These are phyloP conservation scores for Bassia scoparia DNA, from an alignment of 148 eudicot species.

Conservation along the genomic window DNA sequence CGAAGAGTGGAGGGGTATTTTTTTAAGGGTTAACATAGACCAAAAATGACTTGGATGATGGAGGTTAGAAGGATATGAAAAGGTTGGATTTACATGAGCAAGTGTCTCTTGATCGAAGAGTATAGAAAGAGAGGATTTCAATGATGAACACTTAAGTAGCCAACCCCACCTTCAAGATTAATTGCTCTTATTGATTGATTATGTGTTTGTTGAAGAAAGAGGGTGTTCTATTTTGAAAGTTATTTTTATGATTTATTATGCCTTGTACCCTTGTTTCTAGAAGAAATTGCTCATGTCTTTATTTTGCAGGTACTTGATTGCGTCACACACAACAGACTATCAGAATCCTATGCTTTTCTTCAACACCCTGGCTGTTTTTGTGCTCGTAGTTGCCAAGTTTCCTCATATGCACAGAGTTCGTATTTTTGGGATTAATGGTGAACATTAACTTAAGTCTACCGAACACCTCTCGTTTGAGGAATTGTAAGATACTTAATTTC, in stretches of 20 bases:
- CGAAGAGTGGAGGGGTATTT: too few species aligned
- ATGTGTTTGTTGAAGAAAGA: too few species aligned
- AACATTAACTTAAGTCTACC: slow-evolving; percentile 30
- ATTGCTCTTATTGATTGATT: too few species aligned
- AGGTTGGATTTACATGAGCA: too few species aligned
- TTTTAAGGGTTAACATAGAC: too few species aligned
- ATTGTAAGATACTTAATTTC: slow-evolving; percentile 8
- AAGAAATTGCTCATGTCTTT: background rate
- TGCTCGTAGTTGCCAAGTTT: slow-evolving; percentile 76
- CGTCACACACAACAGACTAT: slow-evolving; percentile 80
- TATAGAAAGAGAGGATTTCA: too few species aligned
- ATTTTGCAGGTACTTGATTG: slow-evolving; percentile 63
- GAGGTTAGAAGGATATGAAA: too few species aligned
- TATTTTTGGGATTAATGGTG: slow-evolving; percentile 78
- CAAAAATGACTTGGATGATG: too few species aligned
- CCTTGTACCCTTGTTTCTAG: background rate
- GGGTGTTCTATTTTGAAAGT: too few species aligned
- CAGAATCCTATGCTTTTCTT: slow-evolving; percentile 74
- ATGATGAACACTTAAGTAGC: too few species aligned
- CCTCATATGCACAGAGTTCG: slow-evolving; percentile 90
- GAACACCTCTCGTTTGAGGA: background rate
- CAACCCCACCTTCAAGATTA: too few species aligned
- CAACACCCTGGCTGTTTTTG: slow-evolving; percentile 65
- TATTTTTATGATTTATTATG: background rate
- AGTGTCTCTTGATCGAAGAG: too few species aligned